Evolutionary conservation across 2,329 filamentous ascomycete species (phyloP), one percentile per base, ranked within the genome.

Genomic region (Paecilomyces dactylethromorphus): DNA sequence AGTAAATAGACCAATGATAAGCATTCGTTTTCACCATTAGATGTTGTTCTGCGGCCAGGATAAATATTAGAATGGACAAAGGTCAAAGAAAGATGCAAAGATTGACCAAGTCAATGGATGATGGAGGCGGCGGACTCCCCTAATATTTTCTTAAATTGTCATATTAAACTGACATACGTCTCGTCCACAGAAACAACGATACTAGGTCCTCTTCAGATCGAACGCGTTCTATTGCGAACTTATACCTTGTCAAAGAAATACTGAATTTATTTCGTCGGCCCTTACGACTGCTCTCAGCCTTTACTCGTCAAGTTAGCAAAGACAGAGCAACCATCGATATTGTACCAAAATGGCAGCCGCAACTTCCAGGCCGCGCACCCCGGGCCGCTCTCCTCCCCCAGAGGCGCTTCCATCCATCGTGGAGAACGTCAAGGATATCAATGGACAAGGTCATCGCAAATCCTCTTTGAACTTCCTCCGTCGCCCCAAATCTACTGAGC

Each of bases 401-500:
- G 71, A 75, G 56, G 70, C 63, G 62, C 66, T 71, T 63, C 67
- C 69, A 63, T 64, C 71, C 57, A 66, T 73, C 54, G 66, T 69
- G 52, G 75, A 76, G 59, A 75, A 73, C 61, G 64, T 65, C 45
- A 69, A 70, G 58, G 59, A 39, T 31, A 58, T 60, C 55, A 55
- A 57, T 50, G 3, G 58, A 59, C 59, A 69, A 63, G 64, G 64
- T 52, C 59, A 71, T 58, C 78, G 80, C 65, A 77, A 79, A 60
- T 76, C 81, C 51, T 82, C 80, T 56, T 75, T 84, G 59, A 81
- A 81, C 31, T 82, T 90, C 69, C 81, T 89, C 62, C 82, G 86
- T 74, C 84, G 87, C 66, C 83, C 83, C 71, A 89, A 89, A 71
- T 89, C 86, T 59, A 83, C 82, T 60, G 86, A 90, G 61, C 74